A percentile compares a stretch with the other conserved stretches of the same genome.
phyloP scores from a whole-genome alignment of 2,329 filamentous ascomycete genomes.

The Nectriaceae sp. region DNA sequence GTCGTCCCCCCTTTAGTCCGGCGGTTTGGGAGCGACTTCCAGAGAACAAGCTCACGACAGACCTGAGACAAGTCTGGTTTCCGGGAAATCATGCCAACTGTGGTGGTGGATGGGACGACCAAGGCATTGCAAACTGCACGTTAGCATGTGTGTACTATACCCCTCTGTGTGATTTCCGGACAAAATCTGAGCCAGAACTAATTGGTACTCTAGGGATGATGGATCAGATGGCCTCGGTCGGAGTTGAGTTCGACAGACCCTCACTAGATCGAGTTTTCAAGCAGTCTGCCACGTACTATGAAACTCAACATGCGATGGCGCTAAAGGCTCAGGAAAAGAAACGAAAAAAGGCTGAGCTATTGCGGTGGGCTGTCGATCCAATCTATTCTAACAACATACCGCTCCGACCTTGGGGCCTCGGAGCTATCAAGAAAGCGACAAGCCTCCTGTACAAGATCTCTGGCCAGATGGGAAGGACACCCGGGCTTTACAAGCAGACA shows the following conservation, averaged over 20 bases:
- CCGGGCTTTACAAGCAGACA: slow-evolving; percentile 49
- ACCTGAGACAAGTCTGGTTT: slow-evolving; percentile 63
- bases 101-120: slow-evolving; percentile 65
- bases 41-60: slow-evolving; percentile 39
- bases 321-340: slow-evolving; percentile 16
- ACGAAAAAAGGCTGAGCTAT: slow-evolving; percentile 11
- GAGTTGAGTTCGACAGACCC: slow-evolving; percentile 49
- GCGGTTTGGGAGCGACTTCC: slow-evolving; percentile 54
- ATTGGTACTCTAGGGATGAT: slow-evolving; percentile 52
- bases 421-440: slow-evolving; percentile 41
- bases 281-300: slow-evolving; percentile 36
- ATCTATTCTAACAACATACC: slow-evolving; percentile 51
- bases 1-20: slow-evolving; percentile 54
- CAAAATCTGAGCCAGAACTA: slow-evolving; percentile 3
- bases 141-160: slow-evolving; percentile 38
- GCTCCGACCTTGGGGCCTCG: slow-evolving; percentile 50
- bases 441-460: slow-evolving; percentile 46
- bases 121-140: slow-evolving; percentile 44
- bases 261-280: slow-evolving; percentile 44
- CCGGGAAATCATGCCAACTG: slow-evolving; percentile 72
- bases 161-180: too few species aligned
- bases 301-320: slow-evolving; percentile 14
- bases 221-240: slow-evolving; percentile 54
- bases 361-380: slow-evolving; percentile 48
- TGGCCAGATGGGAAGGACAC: slow-evolving; percentile 45